Conservation (phyloP, 2,329 filamentous ascomycete species). For the Penicillium sp. region DNA sequence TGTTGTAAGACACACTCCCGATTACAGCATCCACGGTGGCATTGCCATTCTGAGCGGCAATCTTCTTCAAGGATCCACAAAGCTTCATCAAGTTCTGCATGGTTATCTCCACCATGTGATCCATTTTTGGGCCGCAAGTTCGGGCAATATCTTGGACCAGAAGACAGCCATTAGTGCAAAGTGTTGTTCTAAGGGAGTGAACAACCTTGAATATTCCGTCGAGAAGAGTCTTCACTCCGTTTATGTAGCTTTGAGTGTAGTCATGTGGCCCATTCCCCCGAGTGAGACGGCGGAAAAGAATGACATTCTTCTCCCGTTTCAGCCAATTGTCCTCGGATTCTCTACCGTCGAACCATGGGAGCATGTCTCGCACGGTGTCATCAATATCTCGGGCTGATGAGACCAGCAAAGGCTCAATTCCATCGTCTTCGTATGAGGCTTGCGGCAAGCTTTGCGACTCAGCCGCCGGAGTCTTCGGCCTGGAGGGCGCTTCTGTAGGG, state of each 20-base stretch:
- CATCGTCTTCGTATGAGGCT: conserved; percentile 53
- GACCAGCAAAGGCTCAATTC: conserved; percentile 74
- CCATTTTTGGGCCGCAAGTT: conserved; percentile 69
- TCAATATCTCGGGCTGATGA: conserved; percentile 84
- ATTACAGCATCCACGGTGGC: conserved; percentile 74
- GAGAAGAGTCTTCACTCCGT: conserved; percentile 64
- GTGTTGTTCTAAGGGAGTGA: conserved; percentile 77
- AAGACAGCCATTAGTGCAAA: conserved; percentile 79
- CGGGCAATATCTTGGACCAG: conserved; percentile 79
- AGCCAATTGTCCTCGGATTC: conserved; percentile 91
- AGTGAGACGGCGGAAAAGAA: conserved; percentile 68
- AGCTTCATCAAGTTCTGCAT: conserved; percentile 87
- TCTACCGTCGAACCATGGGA: conserved; percentile 72
- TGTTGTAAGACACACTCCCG: conserved; percentile 69
- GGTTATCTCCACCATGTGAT: conserved; percentile 82
- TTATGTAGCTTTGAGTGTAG: conserved; percentile 64
- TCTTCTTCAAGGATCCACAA: conserved; percentile 85
- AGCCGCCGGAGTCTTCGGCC: conserved; percentile 14
- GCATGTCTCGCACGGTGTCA: conserved; percentile 77
- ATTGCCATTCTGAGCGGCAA: conserved; percentile 78
- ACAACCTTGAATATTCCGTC: conserved; percentile 85
- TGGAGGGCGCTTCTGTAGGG: conserved; percentile 29
- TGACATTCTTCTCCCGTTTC: conserved; percentile 72
- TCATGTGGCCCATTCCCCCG: conserved; percentile 78
- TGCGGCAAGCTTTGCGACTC: conserved; percentile 8